phyloP scores from a whole-genome alignment of 495 filamentous ascomycete species.

The Penicillium herquei region DNA sequence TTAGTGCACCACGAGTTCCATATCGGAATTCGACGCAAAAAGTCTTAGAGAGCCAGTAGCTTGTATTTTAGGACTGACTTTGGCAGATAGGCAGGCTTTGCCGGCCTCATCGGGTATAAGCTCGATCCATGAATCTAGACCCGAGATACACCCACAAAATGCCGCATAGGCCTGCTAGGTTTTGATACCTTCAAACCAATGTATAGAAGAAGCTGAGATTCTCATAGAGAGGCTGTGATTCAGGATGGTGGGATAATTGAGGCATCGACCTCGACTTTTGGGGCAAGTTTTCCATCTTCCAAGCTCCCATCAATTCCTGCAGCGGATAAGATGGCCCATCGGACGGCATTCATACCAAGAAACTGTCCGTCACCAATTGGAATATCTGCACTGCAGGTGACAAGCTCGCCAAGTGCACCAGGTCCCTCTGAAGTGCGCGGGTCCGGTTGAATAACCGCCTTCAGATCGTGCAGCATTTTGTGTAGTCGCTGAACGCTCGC shows the following conservation, averaged over 20 bases:
- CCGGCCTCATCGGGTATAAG: too few relatives aligned
- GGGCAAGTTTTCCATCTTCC: conserved; percentile 15
- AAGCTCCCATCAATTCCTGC: conserved; percentile 47
- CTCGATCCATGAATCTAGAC: too few relatives aligned
- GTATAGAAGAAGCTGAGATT: too few relatives aligned
- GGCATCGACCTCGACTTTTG: too few relatives aligned
- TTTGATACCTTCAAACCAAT: too few relatives aligned
- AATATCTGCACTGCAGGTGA: conserved; percentile 45
- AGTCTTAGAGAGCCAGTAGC: too few relatives aligned
- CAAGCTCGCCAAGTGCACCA: conserved; percentile 50
- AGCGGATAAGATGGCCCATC: conserved; percentile 52
- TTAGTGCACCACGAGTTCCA: too few relatives aligned
- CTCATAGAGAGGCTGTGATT: background rate
- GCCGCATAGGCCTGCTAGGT: too few relatives aligned
- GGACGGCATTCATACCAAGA: conserved; percentile 45
- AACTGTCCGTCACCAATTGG: conserved; percentile 29
- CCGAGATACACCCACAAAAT: too few relatives aligned
- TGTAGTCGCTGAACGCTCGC: conserved; percentile 31
- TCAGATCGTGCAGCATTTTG: conserved; percentile 24
- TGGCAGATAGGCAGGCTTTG: too few relatives aligned
- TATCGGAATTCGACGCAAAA: too few relatives aligned
- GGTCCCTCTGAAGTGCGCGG: conserved; percentile 33
- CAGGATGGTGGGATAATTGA: background rate
- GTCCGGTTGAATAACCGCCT: conserved; percentile 32
- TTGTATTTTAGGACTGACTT: too few relatives aligned